Base-by-base conservation (phyloP, 2,329 filamentous ascomycete species). In the Venturia pyrina region DNA sequence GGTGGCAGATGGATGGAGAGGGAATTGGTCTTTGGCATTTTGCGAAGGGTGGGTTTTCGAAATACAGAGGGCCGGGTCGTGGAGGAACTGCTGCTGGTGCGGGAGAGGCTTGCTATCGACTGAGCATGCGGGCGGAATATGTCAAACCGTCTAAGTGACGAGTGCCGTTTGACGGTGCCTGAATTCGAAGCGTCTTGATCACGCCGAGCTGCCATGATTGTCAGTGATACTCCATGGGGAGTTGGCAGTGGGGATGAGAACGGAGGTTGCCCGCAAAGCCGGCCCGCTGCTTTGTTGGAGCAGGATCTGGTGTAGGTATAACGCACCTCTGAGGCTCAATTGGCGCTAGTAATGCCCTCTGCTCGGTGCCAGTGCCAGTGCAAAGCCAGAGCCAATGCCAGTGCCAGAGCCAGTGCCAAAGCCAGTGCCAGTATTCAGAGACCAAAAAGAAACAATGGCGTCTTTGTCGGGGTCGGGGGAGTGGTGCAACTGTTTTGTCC, bases 21-120 rank as follows among this genome's bases (percentile, higher is more conserved):
- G 5, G 34, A 34, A 5, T 34, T 66, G 34, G 66, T 15, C 50
- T 67, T 67, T 32, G 66, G 50, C 66, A 67, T 67, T 60, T 66
- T 67, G 40, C 64, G 57, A 13, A 66, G 64, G 32, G 53, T 64
- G n/a, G 43, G 32, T 15, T 48, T 63, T 53, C 62, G 15, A 53
- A 63, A 21, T 8, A 63, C 37, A 5, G 62, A 46, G 62, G 32
- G 62, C 40, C 44, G 62, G 62, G 62, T 53, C 21, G 43, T 13
- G n/a, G 46, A 63, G 32, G 24, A 40, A 37, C 15, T 48, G 62
- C 17, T 63, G 43, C 24, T 62, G 34, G 21, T 40, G 62, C 62
- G 62, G 62, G 43, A n/a, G 44, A 63, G 11, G 43, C 37, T 43
- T 40, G 62, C 62, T 63, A 63, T n/a, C 32, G 62, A 63, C 28